phyloP scores from a whole-genome alignment of 192 early-diverging fungal species.

The Entomortierella chlamydospora region DNA sequence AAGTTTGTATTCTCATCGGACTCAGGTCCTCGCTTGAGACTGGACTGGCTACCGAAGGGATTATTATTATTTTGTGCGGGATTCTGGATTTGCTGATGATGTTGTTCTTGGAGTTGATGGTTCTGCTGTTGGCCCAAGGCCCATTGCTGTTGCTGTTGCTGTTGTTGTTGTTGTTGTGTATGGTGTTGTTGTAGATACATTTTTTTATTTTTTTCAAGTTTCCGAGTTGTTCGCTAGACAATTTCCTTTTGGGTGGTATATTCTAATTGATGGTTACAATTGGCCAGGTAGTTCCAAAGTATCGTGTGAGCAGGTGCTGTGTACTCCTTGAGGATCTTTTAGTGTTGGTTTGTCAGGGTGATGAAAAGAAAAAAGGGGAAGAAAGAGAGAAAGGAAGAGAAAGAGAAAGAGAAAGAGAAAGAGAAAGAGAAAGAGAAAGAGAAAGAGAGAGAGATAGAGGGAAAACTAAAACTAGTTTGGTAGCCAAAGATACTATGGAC shows the following conservation, averaged over 20 bases:
- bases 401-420: neutral
- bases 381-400: neutral
- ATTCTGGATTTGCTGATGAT: too few species aligned
- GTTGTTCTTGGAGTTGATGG: conserved; percentile 23
- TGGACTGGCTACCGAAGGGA: conserved; percentile 3
- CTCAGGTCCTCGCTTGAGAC: conserved; percentile 41
- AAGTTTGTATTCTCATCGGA: conserved; percentile 24
- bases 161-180: too few species aligned
- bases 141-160: conserved; percentile 28
- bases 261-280: too few species aligned
- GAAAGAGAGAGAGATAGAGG: conserved; percentile 4
- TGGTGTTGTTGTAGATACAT: conserved; percentile 34
- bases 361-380: neutral
- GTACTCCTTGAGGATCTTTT: conserved; percentile 1
- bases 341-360: neutral
- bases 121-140: conserved; percentile 32
- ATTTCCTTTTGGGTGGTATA: too few species aligned
- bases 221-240: too few species aligned
- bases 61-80: neutral
- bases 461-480: too few species aligned
- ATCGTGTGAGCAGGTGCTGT: too few species aligned
- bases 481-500: too few species aligned
- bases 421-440: conserved; percentile 1
- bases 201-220: conserved; percentile 15
- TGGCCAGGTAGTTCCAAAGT: too few species aligned